These are phyloP conservation scores for Neofusicoccum ribis DNA, from an alignment of 2,329 filamentous ascomycete genomes.

Conservation along the genomic window DNA sequence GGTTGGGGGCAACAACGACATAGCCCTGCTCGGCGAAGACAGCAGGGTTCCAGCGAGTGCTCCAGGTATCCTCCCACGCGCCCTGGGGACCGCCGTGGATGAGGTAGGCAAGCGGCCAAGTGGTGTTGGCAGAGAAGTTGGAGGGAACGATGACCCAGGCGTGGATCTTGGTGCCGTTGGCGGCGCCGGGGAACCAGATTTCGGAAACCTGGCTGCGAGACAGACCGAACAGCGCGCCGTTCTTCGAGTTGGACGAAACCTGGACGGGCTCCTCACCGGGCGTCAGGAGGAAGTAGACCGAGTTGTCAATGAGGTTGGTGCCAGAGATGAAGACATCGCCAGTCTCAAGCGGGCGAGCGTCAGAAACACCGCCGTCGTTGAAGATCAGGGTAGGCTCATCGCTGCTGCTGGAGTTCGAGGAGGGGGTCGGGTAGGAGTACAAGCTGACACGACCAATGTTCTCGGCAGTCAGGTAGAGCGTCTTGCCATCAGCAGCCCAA, in stretches of 20 bases:
- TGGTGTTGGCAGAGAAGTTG: slow-evolving; percentile 67
- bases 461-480: slow-evolving; percentile 74
- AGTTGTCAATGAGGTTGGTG: slow-evolving; percentile 72
- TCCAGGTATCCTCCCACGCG: slow-evolving; percentile 75
- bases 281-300: slow-evolving; percentile 54
- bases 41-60: slow-evolving; percentile 81
- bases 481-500: slow-evolving; percentile 57
- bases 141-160: slow-evolving; percentile 66
- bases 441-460: slow-evolving; percentile 66
- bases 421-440: slow-evolving; percentile 50
- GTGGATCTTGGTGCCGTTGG: slow-evolving; percentile 62
- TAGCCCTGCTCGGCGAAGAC: slow-evolving; percentile 88
- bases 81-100: slow-evolving; percentile 84
- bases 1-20: slow-evolving; percentile 78
- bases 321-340: slow-evolving; percentile 63
- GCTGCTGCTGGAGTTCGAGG: neutral
- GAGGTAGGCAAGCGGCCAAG: slow-evolving; percentile 75
- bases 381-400: slow-evolving; percentile 7
- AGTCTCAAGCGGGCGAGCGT: slow-evolving; percentile 54
- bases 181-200: slow-evolving; percentile 68
- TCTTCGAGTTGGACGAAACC: slow-evolving; percentile 65
- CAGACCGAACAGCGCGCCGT: slow-evolving; percentile 67
- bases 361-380: slow-evolving; percentile 23
- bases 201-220: slow-evolving; percentile 64
- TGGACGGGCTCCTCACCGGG: slow-evolving; percentile 28